A percentile compares a stretch with the other conserved stretches of the same genome.
Evolutionary conservation across 768 basidiomycete species (phyloP).

Genomic region (Trametes meyenii): DNA sequence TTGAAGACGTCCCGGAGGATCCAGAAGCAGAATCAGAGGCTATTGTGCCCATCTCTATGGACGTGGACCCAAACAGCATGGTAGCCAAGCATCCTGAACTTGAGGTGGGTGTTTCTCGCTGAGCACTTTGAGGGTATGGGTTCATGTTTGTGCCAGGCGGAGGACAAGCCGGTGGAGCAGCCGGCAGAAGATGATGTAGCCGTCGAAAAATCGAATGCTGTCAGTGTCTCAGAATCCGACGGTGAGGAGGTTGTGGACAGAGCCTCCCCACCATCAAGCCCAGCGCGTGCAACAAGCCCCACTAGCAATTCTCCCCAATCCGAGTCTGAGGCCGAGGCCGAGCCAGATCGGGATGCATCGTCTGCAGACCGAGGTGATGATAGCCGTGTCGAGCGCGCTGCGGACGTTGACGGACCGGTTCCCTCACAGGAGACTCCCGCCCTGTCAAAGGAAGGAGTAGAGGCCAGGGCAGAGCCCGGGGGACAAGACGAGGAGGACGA

Average conservation of each 20-base stretch:
- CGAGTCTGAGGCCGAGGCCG: neutral
- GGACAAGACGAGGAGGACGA: neutral
- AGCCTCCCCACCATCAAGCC: neutral
- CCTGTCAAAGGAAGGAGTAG: neutral
- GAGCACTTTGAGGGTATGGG: neutral
- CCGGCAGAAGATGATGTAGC: neutral
- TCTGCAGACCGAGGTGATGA: slow-evolving; percentile 9
- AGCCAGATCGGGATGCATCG: neutral
- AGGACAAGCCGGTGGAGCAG: neutral
- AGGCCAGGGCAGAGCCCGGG: neutral
- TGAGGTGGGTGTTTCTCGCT: slow-evolving; percentile 18
- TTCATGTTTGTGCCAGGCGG: neutral
- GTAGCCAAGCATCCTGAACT: slow-evolving; percentile 36
- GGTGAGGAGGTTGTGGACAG: slow-evolving; percentile 1
- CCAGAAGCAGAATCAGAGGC: slow-evolving; percentile 16
- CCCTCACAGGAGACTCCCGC: slow-evolving; percentile 5
- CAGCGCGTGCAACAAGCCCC: neutral
- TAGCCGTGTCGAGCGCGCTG: slow-evolving; percentile 8
- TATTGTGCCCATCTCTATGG: slow-evolving; percentile 30
- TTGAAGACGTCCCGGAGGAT: neutral
- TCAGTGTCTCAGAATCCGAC: neutral
- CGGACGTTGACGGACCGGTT: slow-evolving; percentile 15
- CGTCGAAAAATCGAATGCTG: neutral
- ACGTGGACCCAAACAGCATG: slow-evolving; percentile 40
- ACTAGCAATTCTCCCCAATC: neutral